Evolutionary conservation across 176 grass and related monocot genomes (phyloP), one percentile per base, ranked within the genome.

Genomic region (Lolium perenne): DNA sequence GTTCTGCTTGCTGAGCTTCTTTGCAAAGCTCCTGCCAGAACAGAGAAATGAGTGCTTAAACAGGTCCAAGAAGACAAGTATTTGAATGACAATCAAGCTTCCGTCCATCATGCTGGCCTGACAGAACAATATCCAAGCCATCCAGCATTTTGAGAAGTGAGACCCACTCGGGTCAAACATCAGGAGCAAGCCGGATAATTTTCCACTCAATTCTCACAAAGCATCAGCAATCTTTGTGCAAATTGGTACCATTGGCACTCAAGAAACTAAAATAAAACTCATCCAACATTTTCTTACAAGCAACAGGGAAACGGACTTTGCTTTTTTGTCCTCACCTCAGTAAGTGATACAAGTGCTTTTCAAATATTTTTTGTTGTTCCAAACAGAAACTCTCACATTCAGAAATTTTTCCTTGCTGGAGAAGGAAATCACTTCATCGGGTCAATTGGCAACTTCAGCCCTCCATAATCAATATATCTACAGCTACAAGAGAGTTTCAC

Each of bases 391-490:
- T 86, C 87, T 48, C 86, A 88, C 76, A 81, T 82, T 91, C 76
- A 85, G 81, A 85, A 85, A 56, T 70, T 80, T 76, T 86, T 83
- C 83, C 83, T 89, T 76, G 67, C 84, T 80, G 84, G 74, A 79
- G 72, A 89, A 83, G 84, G 80, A 84, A 87, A 89, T 77, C 80
- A 56, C 70, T 80, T 57, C 60, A 65, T 26, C 51, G 51, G 51
- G 46, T 90, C 70, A 89, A 83, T 72, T 81, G 85, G 47, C 63
- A 83, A 83, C 78, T 86, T 75, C 59, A 76, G 70, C 85, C 78
- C 74, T 88, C 79, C 88, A 82, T 82, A 73, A 90, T 74, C 82
- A 86, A 85, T 93, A 68, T 93, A 90, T 90, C 88, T 88, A 85
- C 86, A 85, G 45, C 84, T 90, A 87, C 82, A 86, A 20, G 71